These are phyloP conservation scores for Ceratocystis colombiana DNA, from an alignment of 2,329 filamentous ascomycete species.

Conservation along the genomic window DNA sequence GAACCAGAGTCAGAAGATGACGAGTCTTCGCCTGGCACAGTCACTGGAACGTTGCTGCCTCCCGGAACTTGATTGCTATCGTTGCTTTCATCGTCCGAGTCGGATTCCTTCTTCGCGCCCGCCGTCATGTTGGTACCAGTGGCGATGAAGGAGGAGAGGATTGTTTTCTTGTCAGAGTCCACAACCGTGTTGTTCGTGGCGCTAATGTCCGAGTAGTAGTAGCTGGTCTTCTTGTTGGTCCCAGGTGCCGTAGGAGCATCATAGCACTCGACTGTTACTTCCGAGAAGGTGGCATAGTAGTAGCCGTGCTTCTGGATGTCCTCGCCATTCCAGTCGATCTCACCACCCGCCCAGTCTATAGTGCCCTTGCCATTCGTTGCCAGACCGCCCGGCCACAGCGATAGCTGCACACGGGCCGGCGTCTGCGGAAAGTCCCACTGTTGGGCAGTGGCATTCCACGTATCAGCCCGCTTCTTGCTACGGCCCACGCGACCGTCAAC, in stretches of 20 bases:
- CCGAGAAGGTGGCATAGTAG: conserved; percentile 71
- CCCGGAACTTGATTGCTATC: conserved; percentile 26
- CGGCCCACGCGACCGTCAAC: conserved; percentile 73
- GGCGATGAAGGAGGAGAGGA: conserved; percentile 69
- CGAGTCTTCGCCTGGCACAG: not conserved
- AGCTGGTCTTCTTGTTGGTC: conserved; percentile 57
- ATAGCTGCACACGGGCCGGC: conserved; percentile 80
- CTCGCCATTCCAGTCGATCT: conserved; percentile 72
- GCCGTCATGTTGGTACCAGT: conserved; percentile 64
- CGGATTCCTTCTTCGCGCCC: conserved; percentile 30
- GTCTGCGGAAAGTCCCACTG: conserved; percentile 86
- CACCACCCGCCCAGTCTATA: conserved; percentile 80
- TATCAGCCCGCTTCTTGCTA: conserved; percentile 62
- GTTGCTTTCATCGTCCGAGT: conserved; percentile 21
- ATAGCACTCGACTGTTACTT: conserved; percentile 80
- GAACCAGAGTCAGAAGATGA: conserved; percentile 1
- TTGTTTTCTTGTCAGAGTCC: conserved; percentile 62
- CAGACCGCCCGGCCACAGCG: conserved; percentile 88
- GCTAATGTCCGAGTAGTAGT: conserved; percentile 57
- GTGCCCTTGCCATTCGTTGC: conserved; percentile 71
- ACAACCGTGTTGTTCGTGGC: conserved; percentile 69
- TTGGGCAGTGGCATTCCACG: conserved; percentile 75
- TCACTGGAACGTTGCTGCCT: conserved; percentile 21
- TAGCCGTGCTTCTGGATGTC: conserved; percentile 79
- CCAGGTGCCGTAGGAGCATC: conserved; percentile 53